Evolutionary conservation across 78 protist species (phyloP).

Genomic region (Tieghemostelium lacteum): DNA sequence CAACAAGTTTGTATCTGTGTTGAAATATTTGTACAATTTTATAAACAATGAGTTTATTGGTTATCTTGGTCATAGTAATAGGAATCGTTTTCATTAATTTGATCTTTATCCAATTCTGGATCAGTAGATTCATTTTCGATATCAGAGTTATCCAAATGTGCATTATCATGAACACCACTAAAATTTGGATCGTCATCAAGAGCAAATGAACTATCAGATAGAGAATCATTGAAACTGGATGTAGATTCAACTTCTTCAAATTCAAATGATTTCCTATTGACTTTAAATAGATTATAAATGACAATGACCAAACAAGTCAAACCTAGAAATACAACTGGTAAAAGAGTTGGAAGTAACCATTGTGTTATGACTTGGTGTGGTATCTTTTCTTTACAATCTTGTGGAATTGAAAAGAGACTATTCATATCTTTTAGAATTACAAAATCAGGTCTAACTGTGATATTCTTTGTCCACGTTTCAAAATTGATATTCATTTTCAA

Average conservation of each 20-base stretch:
- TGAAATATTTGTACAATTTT: too few relatives aligned
- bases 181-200: not conserved
- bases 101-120: too few relatives aligned
- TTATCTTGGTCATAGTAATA: too few relatives aligned
- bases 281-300: conserved; percentile 7
- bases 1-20: too few relatives aligned
- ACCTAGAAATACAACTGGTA: not conserved
- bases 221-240: too few relatives aligned
- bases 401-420: not conserved
- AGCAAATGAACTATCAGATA: not conserved
- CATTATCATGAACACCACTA: not conserved
- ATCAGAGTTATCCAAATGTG: too few relatives aligned
- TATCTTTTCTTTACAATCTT: not conserved
- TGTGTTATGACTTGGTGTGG: not conserved
- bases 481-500: not conserved
- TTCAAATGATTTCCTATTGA: conserved; percentile 12
- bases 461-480: not conserved
- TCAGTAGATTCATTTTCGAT: too few relatives aligned
- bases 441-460: conserved; percentile 14
- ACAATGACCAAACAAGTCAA: conserved; percentile 1
- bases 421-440: not conserved
- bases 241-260: not conserved
- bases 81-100: too few relatives aligned
- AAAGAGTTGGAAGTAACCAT: conserved; percentile 24
- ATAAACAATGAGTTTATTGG: too few relatives aligned